Conservation (phyloP, 176 grass and related monocot genomes). For the Oryza australiensis region DNA sequence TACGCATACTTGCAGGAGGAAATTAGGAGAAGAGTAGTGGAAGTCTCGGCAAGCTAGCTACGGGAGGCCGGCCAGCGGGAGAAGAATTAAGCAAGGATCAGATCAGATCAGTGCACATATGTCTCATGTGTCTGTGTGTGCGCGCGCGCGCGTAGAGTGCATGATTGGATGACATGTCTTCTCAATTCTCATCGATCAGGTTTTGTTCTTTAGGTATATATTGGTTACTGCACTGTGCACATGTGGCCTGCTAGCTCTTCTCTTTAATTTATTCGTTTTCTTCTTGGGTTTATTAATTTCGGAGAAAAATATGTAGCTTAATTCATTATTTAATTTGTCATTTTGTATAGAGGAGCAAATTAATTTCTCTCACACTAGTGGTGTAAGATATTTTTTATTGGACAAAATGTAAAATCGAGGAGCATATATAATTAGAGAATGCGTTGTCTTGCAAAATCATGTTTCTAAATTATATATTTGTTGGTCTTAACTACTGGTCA, state of each 20-base stretch:
- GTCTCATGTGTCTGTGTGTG: neutral
- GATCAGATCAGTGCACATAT: neutral
- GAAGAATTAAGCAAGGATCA: neutral
- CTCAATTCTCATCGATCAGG: slow-evolving; percentile 18
- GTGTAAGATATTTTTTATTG: neutral
- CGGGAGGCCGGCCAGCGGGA: neutral
- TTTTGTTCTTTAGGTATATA: slow-evolving; percentile 26
- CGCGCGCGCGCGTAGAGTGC: neutral
- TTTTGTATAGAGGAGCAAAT: neutral
- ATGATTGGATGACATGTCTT: slow-evolving; percentile 16
- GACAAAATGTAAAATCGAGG: neutral
- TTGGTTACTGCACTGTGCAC: slow-evolving; percentile 23
- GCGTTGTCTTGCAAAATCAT: neutral
- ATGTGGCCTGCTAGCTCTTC: neutral
- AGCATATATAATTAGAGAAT: neutral
- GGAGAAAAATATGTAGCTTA: neutral
- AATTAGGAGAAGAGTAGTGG: neutral
- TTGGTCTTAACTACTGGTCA: slow-evolving; percentile 24
- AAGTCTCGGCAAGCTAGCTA: neutral
- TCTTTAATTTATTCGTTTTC: slow-evolving; percentile 10
- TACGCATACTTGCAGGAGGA: neutral
- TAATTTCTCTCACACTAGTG: neutral
- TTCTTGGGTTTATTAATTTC: slow-evolving; percentile 13
- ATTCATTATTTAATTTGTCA: neutral
- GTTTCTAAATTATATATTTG: slow-evolving; percentile 19